Percentiles rank a stretch among this genome's conserved stretches.
Evolutionary conservation across 2,329 filamentous ascomycete species (phyloP).

Genomic region (Byssoonygena ceratinophila): DNA sequence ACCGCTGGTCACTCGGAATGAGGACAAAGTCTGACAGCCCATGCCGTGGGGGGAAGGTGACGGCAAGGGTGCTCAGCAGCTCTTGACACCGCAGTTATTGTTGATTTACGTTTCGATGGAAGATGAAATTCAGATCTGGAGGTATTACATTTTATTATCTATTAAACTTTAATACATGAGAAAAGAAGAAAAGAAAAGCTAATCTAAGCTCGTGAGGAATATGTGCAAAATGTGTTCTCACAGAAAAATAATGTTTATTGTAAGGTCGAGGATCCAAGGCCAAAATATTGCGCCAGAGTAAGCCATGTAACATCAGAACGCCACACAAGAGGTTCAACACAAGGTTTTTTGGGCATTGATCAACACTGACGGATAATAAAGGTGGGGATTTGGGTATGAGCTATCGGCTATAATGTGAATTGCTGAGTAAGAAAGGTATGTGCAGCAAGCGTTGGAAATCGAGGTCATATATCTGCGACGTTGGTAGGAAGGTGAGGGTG

Average conservation of each 20-base stretch:
- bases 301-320: slow-evolving; percentile 1
- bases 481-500: neutral
- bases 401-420: neutral
- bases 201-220: neutral
- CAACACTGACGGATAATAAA: neutral
- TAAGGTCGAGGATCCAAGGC: neutral
- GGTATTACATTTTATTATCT: slow-evolving; percentile 2
- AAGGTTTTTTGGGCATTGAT: neutral
- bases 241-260: neutral
- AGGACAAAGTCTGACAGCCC: too few relatives aligned
- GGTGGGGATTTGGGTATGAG: neutral
- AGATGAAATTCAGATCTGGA: neutral
- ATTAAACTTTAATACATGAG: slow-evolving; percentile 4
- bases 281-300: neutral
- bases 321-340: neutral
- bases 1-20: neutral
- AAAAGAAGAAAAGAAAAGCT: neutral
- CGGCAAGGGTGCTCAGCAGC: neutral
- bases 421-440: neutral
- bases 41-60: too few relatives aligned
- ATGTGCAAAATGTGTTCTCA: neutral
- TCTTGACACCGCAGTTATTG: neutral
- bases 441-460: neutral
- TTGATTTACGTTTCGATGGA: too few relatives aligned
- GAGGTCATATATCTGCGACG: slow-evolving; percentile 5